A percentile compares a stretch with the other conserved stretches of the same genome.
These are phyloP conservation scores for Gentiana macrophylla DNA, from an alignment of 257 asterid genomes.

Conservation along the genomic window DNA sequence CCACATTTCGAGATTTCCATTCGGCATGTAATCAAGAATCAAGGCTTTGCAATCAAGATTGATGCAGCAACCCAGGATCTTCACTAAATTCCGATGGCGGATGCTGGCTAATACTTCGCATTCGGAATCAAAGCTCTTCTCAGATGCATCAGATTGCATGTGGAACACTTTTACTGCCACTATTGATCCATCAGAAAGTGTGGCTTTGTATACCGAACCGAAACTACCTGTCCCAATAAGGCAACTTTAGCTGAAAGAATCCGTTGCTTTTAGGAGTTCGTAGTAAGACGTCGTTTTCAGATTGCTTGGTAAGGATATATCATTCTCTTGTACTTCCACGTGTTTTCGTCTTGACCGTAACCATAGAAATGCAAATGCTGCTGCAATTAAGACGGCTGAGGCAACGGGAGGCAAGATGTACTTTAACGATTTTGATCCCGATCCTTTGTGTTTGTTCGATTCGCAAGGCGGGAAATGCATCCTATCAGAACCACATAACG, in stretches of 20 bases:
- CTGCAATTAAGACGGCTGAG: neutral
- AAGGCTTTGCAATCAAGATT: constrained; percentile 17
- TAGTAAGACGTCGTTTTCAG: constrained; percentile 27
- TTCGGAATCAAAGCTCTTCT: constrained; percentile 26
- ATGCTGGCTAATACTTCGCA: constrained; percentile 19
- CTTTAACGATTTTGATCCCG: constrained; percentile 3
- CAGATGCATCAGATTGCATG: constrained; percentile 16
- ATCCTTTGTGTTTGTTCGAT: neutral
- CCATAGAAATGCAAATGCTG: neutral
- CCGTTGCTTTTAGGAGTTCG: constrained; percentile 29
- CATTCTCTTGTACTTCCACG: constrained; percentile 6
- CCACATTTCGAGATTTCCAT: constrained; percentile 25
- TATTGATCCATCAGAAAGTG: constrained; percentile 18
- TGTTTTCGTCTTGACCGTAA: neutral
- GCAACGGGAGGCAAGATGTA: constrained; percentile 6
- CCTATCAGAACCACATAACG: constrained; percentile 29
- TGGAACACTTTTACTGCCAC: constrained; percentile 38
- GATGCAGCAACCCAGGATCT: constrained; percentile 24
- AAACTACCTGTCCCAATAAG: constrained; percentile 42
- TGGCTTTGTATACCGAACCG: constrained; percentile 38
- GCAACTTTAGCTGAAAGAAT: constrained; percentile 27
- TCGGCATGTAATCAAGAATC: constrained; percentile 13
- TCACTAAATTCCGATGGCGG: constrained; percentile 37
- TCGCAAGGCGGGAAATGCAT: constrained; percentile 29
- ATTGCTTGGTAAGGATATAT: constrained; percentile 1